A percentile compares a stretch with the other conserved stretches of the same genome.
phyloP scores from a whole-genome alignment of 768 basidiomycete species.

The Leccinum rimulosum region DNA sequence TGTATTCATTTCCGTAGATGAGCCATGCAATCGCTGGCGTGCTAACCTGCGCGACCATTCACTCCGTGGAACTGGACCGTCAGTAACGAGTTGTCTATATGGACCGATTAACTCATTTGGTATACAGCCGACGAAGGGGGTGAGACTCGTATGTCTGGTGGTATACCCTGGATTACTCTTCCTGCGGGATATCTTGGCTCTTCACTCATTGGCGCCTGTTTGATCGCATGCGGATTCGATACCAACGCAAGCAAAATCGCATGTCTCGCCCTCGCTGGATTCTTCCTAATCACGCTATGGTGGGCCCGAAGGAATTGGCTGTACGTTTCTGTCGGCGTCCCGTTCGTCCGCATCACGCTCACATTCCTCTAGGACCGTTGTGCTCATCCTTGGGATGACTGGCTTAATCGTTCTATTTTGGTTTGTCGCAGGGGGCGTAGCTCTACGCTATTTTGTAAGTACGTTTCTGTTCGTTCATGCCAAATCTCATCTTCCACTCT shows the following conservation, averaged over 20 bases:
- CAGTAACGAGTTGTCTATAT: constrained; percentile 29
- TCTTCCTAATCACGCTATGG: constrained; percentile 88
- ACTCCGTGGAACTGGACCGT: constrained; percentile 88
- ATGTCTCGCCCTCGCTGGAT: constrained; percentile 72
- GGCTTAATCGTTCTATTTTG: constrained; percentile 80
- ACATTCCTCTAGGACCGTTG: constrained; percentile 58
- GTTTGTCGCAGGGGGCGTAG: constrained; percentile 74
- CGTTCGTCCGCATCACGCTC: neutral
- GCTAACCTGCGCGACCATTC: constrained; percentile 81
- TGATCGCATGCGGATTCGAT: constrained; percentile 88
- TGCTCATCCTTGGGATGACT: constrained; percentile 73
- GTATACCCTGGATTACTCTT: constrained; percentile 75
- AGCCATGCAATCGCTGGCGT: constrained; percentile 81
- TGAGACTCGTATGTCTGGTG: constrained; percentile 83
- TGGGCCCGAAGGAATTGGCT: constrained; percentile 77
- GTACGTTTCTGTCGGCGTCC: constrained; percentile 40
- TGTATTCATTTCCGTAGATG: constrained; percentile 49
- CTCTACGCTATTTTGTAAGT: constrained; percentile 73
- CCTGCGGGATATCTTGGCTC: constrained; percentile 87
- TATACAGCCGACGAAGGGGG: constrained; percentile 81
- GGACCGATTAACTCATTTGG: constrained; percentile 1
- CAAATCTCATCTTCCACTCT: neutral
- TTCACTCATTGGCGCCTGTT: constrained; percentile 78
- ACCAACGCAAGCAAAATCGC: constrained; percentile 88
- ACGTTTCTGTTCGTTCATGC: neutral